Conservation (phyloP, 2,329 filamentous ascomycete genomes). For the Fusarium solani-melongenae region DNA sequence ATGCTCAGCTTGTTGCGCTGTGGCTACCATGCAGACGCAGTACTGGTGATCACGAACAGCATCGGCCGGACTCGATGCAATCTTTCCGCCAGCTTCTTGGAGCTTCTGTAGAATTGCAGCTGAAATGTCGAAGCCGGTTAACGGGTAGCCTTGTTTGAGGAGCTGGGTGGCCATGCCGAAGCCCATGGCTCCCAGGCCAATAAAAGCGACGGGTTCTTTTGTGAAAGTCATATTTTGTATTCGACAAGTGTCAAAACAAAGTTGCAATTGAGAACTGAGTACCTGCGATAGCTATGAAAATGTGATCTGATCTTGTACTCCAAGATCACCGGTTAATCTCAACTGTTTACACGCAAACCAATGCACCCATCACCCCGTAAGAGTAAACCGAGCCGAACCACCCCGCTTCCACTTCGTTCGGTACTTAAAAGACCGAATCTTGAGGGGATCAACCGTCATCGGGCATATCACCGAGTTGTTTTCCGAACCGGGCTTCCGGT, state of each 20-base stretch:
- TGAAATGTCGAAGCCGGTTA: constrained; percentile 28
- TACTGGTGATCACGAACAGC: constrained; percentile 5
- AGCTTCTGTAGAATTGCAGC: constrained; percentile 14
- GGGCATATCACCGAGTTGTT: neutral
- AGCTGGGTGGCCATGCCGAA: constrained; percentile 31
- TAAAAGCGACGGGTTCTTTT: constrained; percentile 25
- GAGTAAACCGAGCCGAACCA: neutral
- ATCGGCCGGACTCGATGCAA: constrained; percentile 1
- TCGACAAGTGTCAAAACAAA: neutral
- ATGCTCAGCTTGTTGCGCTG: constrained; percentile 21
- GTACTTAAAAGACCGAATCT: neutral
- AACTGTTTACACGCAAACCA: neutral
- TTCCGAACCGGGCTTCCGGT: neutral
- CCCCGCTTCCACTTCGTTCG: neutral
- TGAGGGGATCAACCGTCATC: neutral
- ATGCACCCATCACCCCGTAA: neutral
- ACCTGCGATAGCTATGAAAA: neutral
- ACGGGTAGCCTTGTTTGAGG: constrained; percentile 18
- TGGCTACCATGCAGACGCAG: constrained; percentile 33
- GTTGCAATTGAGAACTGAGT: neutral
- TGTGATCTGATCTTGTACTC: neutral
- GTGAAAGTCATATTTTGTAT: constrained; percentile 3
- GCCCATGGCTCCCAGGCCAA: constrained; percentile 34
- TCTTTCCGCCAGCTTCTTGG: constrained; percentile 6
- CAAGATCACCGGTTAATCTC: neutral